phyloP scores from a whole-genome alignment of 305 asterid genomes.

The Coffea humblotiana region DNA sequence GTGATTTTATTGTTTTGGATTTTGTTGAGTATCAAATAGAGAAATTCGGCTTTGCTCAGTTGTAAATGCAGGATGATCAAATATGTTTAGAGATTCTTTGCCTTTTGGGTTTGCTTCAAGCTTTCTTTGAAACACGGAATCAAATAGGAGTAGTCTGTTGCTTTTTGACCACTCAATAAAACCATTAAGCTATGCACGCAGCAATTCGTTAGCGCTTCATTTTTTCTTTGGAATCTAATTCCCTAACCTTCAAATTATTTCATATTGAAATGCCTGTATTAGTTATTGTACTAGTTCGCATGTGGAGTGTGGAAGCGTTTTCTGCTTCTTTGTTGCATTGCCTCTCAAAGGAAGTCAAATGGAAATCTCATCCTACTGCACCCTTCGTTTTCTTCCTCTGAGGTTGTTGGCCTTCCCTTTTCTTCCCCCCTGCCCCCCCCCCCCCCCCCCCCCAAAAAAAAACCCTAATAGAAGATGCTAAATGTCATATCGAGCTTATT shows the following conservation, averaged over 20 bases:
- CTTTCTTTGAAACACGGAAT: slow-evolving; percentile 27
- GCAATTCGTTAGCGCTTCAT: neutral
- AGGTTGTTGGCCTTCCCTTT: no score
- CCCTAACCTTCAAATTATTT: neutral
- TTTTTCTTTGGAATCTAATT: slow-evolving; percentile 27
- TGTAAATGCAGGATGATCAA: slow-evolving; percentile 24
- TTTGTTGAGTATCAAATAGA: slow-evolving; percentile 1
- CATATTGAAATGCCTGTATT: neutral
- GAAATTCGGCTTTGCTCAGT: neutral
- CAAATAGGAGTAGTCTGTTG: slow-evolving; percentile 16
- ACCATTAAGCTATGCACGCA: neutral
- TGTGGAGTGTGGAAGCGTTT: no score
- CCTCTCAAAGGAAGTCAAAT: no score
- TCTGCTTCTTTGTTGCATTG: no score
- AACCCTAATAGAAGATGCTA: no score
- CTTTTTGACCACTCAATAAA: slow-evolving; percentile 45
- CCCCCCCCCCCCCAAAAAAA: no score
- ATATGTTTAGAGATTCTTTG: slow-evolving; percentile 31
- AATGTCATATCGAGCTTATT: no score
- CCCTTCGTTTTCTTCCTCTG: no score
- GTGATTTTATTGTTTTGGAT: neutral
- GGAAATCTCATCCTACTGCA: no score
- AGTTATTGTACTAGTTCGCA: no score
- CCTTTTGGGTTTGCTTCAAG: slow-evolving; percentile 43
- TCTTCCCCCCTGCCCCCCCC: no score